These are phyloP conservation scores for Macrolepiota dolichaula DNA, from an alignment of 768 basidiomycete genomes.

Conservation along the genomic window DNA sequence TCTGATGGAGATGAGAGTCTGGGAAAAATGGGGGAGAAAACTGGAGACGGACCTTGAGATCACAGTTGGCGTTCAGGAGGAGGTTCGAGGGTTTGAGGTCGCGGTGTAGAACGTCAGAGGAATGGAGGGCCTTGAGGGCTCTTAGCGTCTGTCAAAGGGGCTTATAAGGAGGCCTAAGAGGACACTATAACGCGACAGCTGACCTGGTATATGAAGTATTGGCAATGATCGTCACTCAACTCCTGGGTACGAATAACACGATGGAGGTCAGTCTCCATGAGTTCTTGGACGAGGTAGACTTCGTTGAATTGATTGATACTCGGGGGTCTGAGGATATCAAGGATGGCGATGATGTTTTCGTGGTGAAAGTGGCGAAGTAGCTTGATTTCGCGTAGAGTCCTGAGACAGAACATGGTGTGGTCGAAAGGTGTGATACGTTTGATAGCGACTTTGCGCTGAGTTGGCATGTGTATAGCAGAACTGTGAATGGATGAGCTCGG, in stretches of 20 bases:
- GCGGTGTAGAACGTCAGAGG: conserved; percentile 93
- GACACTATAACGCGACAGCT: neutral
- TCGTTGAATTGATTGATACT: conserved; percentile 78
- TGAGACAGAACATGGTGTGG: conserved; percentile 88
- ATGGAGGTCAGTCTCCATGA: conserved; percentile 97
- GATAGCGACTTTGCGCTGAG: conserved; percentile 86
- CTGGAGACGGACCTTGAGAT: conserved; percentile 73
- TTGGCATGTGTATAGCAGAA: conserved; percentile 76
- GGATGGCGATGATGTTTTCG: conserved; percentile 90
- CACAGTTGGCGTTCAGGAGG: conserved; percentile 96
- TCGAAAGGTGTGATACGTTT: conserved; percentile 96
- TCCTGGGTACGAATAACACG: conserved; percentile 95
- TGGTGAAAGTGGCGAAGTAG: conserved; percentile 84
- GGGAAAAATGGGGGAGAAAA: neutral
- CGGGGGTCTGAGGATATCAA: conserved; percentile 85
- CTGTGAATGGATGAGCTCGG: conserved; percentile 26
- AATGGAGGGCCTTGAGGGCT: conserved; percentile 93
- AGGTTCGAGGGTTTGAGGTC: conserved; percentile 98
- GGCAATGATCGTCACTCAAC: conserved; percentile 92
- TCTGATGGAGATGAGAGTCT: conserved; percentile 33
- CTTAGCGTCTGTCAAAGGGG: conserved; percentile 56
- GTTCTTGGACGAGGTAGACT: conserved; percentile 78
- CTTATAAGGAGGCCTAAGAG: neutral
- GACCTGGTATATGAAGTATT: conserved; percentile 85
- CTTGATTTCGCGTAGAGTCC: conserved; percentile 88